Conservation (phyloP, 768 basidiomycete species). For the Collybia sp. region DNA sequence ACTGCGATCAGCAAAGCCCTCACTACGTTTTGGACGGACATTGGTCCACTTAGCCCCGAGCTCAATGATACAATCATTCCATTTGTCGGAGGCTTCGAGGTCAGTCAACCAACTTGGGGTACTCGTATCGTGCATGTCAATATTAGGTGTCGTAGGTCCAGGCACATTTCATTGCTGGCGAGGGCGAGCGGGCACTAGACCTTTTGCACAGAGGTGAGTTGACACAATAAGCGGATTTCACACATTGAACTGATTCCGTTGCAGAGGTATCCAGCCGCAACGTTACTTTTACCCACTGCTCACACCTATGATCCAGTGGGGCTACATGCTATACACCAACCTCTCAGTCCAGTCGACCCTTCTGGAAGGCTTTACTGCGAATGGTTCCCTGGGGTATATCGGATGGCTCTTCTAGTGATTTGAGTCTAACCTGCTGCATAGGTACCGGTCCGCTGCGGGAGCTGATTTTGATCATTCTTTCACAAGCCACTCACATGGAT, state of each 20-base stretch:
- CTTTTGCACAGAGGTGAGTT: constrained; percentile 29
- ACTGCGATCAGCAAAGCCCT: constrained; percentile 36
- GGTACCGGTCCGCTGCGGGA: constrained; percentile 39
- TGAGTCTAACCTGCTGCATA: constrained; percentile 2
- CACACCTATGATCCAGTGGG: constrained; percentile 27
- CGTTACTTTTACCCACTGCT: no score
- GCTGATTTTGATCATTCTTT: constrained; percentile 43
- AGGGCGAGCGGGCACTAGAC: constrained; percentile 41
- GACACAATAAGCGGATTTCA: not conserved
- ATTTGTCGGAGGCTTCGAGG: constrained; percentile 47
- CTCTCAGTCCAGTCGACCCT: constrained; percentile 34
- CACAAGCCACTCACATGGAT: constrained; percentile 44
- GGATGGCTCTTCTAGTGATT: not conserved
- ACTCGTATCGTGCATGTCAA: not conserved
- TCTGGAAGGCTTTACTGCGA: constrained; percentile 42
- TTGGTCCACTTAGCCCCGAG: constrained; percentile 44
- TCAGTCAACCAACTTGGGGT: constrained; percentile 8
- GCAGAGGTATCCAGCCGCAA: no score
- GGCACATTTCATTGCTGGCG: constrained; percentile 42
- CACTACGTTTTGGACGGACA: constrained; percentile 41
- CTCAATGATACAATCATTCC: constrained; percentile 47
- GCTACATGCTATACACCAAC: constrained; percentile 46
- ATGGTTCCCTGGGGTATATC: constrained; percentile 39
- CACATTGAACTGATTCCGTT: no score
- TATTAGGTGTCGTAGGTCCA: constrained; percentile 29